phyloP scores from a whole-genome alignment of 2,329 filamentous ascomycete genomes.

The Calonectria multiphialidica region DNA sequence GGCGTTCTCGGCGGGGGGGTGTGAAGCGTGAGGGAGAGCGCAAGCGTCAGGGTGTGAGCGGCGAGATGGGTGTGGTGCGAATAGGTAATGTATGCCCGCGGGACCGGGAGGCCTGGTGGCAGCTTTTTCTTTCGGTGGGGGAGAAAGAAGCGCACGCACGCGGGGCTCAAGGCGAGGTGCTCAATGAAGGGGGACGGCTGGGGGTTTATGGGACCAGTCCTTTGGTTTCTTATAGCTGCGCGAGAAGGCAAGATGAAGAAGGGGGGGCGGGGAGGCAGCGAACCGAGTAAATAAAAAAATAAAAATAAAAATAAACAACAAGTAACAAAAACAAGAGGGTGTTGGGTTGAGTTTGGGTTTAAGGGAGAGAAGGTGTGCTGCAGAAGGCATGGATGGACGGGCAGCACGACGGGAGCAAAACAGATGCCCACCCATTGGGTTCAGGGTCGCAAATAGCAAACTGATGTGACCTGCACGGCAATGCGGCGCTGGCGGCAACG shows the following conservation, averaged over 20 bases:
- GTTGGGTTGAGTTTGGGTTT: conserved; percentile 19
- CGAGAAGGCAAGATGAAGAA: not conserved
- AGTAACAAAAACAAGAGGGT: not conserved
- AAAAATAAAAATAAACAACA: not conserved
- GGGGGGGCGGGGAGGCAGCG: not conserved
- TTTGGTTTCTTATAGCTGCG: not conserved
- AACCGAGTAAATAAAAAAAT: not conserved
- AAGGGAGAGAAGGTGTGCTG: conserved; percentile 2
- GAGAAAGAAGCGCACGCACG: conserved; percentile 30
- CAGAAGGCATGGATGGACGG: conserved; percentile 2
- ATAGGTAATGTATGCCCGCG: conserved; percentile 26
- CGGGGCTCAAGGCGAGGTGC: conserved; percentile 3
- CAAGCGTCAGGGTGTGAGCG: conserved; percentile 14
- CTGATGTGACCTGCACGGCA: conserved; percentile 16
- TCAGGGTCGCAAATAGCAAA: conserved; percentile 3
- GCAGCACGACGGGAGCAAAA: not conserved
- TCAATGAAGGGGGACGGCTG: not conserved
- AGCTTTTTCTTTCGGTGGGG: conserved; percentile 22
- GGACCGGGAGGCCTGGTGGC: conserved; percentile 36
- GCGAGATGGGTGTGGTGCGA: conserved; percentile 12
- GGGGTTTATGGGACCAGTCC: not conserved
- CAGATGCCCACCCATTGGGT: not conserved
- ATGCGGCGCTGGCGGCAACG: conserved; percentile 20
- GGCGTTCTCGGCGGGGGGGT: conserved; percentile 43
- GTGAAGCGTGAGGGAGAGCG: conserved; percentile 27